Evolutionary conservation across 2,329 filamentous ascomycete genomes (phyloP).

Genomic region (Annulohypoxylon truncatum): DNA sequence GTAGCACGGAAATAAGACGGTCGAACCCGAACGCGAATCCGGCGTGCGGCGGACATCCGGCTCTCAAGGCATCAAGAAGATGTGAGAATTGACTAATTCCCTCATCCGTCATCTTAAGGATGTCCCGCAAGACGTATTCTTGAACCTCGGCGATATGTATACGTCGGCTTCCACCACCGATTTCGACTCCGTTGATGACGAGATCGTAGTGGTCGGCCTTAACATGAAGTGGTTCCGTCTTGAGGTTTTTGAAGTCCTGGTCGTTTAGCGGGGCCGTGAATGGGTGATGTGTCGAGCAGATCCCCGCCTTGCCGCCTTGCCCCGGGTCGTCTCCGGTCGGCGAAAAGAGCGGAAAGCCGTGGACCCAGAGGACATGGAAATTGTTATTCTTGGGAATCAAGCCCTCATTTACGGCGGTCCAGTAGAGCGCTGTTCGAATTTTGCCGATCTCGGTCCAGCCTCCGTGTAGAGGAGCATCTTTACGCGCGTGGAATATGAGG

Average conservation of each 20-base stretch:
- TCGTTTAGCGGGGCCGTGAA: slow-evolving; percentile 87
- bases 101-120: slow-evolving; percentile 80
- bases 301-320: slow-evolving; percentile 82
- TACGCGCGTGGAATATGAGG: slow-evolving; percentile 82
- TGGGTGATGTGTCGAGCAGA: slow-evolving; percentile 91
- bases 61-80: slow-evolving; percentile 81
- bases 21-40: slow-evolving; percentile 95
- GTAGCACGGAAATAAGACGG: slow-evolving; percentile 82
- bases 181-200: slow-evolving; percentile 93
- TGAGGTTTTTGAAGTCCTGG: slow-evolving; percentile 78
- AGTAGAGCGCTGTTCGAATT: slow-evolving; percentile 76
- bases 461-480: slow-evolving; percentile 72
- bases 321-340: slow-evolving; percentile 73
- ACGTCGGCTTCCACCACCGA: slow-evolving; percentile 91
- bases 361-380: slow-evolving; percentile 85
- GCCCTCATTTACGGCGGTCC: slow-evolving; percentile 71
- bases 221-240: slow-evolving; percentile 76
- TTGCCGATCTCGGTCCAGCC: slow-evolving; percentile 78
- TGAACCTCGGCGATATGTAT: slow-evolving; percentile 89
- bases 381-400: slow-evolving; percentile 61
- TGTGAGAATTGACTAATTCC: slow-evolving; percentile 86
- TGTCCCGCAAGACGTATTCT: slow-evolving; percentile 83
- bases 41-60: slow-evolving; percentile 93
- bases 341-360: slow-evolving; percentile 92
- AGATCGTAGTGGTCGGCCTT: slow-evolving; percentile 94